These are phyloP conservation scores for Volvariella surrecta DNA, from an alignment of 1,284 basidiomycete genomes.

Conservation along the genomic window DNA sequence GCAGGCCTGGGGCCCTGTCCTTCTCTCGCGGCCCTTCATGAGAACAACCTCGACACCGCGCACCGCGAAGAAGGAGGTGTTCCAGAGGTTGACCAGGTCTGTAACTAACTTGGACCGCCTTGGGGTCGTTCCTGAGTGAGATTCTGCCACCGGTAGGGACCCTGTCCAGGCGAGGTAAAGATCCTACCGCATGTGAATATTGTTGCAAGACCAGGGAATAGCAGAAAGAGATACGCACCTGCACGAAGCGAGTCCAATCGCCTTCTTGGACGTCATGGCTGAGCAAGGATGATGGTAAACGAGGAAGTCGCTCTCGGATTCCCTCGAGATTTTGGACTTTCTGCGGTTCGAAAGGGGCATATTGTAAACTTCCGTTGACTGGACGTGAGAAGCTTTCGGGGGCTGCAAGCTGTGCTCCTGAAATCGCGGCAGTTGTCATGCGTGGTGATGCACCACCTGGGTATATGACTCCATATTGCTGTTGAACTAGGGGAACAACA, in stretches of 20 bases:
- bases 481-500: slow-evolving; percentile 5
- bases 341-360: slow-evolving; percentile 58
- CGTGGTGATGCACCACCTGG: slow-evolving; percentile 23
- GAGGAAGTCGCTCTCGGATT: slow-evolving; percentile 52
- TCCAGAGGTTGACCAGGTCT: slow-evolving; percentile 72
- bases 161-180: slow-evolving; percentile 63
- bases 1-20: slow-evolving; percentile 52
- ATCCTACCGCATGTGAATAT: slow-evolving; percentile 35
- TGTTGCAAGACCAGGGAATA: slow-evolving; percentile 2
- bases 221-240: slow-evolving; percentile 31
- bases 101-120: slow-evolving; percentile 52
- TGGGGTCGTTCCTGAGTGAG: slow-evolving; percentile 36
- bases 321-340: slow-evolving; percentile 71
- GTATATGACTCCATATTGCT: slow-evolving; percentile 22
- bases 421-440: slow-evolving; percentile 17
- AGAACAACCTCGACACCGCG: slow-evolving; percentile 67
- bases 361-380: slow-evolving; percentile 56
- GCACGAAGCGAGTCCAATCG: slow-evolving; percentile 72
- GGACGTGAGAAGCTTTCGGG: slow-evolving; percentile 68
- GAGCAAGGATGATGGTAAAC: slow-evolving; percentile 61
- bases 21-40: slow-evolving; percentile 67
- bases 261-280: slow-evolving; percentile 71
- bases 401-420: slow-evolving; percentile 38
- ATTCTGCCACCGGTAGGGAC: slow-evolving; percentile 53
- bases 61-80: slow-evolving; percentile 58